phyloP scores from a whole-genome alignment of 495 filamentous ascomycete species.

The Letharia columbiana region DNA sequence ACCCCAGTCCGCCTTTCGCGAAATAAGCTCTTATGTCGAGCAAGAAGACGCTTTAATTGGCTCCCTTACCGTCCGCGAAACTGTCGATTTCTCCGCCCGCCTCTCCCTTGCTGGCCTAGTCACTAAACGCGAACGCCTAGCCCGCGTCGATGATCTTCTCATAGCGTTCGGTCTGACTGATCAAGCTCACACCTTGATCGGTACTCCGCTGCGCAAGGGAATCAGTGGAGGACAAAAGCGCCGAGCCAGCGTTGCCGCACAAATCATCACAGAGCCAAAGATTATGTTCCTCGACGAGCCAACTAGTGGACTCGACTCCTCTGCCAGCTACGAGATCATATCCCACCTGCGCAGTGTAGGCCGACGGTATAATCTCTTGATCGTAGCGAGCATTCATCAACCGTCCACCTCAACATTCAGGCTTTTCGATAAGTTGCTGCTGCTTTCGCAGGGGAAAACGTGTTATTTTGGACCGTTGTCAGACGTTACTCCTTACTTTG shows the following conservation, averaged over 20 bases:
- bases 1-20: conserved; percentile 39
- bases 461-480: conserved; percentile 59
- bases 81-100: conserved; percentile 58
- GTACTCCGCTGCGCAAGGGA: conserved; percentile 71
- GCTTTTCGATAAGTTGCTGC: conserved; percentile 68
- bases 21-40: conserved; percentile 54
- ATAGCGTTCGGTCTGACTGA: conserved; percentile 53
- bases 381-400: conserved; percentile 76
- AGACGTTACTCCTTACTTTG: conserved; percentile 49
- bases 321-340: conserved; percentile 59
- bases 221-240: conserved; percentile 75
- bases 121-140: conserved; percentile 41
- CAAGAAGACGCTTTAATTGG: conserved; percentile 79
- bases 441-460: conserved; percentile 58
- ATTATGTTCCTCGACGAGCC: conserved; percentile 78
- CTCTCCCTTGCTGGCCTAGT: conserved; percentile 46
- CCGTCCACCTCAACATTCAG: conserved; percentile 68
- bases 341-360: conserved; percentile 55
- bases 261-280: conserved; percentile 68
- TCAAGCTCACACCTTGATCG: conserved; percentile 60
- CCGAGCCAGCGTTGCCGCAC: conserved; percentile 65
- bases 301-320: conserved; percentile 69
- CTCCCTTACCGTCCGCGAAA: conserved; percentile 67
- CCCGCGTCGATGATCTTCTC: conserved; percentile 48
- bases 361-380: conserved; percentile 55